Evolutionary conservation across 495 filamentous ascomycete genomes (phyloP).

Genomic region (Thozetella sp.): DNA sequence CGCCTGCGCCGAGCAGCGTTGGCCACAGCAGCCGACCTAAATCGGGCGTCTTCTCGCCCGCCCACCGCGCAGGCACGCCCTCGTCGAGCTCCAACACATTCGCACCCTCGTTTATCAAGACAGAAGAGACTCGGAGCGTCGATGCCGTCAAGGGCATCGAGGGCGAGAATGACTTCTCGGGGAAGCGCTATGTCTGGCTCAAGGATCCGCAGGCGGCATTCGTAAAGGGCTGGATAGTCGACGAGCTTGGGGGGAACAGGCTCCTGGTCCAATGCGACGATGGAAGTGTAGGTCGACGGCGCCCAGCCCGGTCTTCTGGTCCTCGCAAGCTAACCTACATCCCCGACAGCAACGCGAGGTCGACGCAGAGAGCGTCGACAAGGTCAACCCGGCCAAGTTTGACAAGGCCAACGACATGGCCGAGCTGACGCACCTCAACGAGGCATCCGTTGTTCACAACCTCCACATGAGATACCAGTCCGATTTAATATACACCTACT

Average conservation of each 20-base stretch:
- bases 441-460: conserved; percentile 97
- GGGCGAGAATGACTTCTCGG: conserved; percentile 97
- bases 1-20: conserved; percentile 59
- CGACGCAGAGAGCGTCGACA: conserved; percentile 84
- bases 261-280: conserved; percentile 92
- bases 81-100: conserved; percentile 69
- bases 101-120: conserved; percentile 92
- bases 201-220: conserved; percentile 86
- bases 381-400: conserved; percentile 99
- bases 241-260: conserved; percentile 67
- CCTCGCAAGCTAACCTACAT: conserved; percentile 21
- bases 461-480: conserved; percentile 90
- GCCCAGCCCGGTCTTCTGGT: not conserved
- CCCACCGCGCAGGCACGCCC: conserved; percentile 45
- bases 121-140: conserved; percentile 66
- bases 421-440: conserved; percentile 95
- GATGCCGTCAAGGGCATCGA: conserved; percentile 79
- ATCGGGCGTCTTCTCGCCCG: conserved; percentile 65
- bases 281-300: conserved; percentile 68
- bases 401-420: conserved; percentile 99
- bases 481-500: conserved; percentile 98
- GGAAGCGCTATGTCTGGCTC: conserved; percentile 98
- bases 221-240: conserved; percentile 86
- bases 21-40: conserved; percentile 62
- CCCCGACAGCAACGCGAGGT: conserved; percentile 77